Evolutionary conservation across 495 filamentous ascomycete genomes (phyloP), one percentile per base, ranked within the genome.

Genomic region (Aspergillus baeticus): DNA sequence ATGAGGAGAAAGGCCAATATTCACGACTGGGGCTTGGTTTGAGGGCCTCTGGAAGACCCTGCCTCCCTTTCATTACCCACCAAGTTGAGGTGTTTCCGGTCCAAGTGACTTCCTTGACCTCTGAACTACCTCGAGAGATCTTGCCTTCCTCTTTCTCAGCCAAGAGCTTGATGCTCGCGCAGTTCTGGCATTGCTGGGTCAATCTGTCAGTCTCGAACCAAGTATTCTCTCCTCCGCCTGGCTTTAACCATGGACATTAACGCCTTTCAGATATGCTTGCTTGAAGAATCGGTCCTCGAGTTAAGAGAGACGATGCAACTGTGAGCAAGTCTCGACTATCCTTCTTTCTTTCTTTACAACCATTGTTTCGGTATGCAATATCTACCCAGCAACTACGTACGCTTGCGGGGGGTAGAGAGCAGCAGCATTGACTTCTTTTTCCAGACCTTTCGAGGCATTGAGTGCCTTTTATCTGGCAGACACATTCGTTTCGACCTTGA

Each of bases 401-500:
- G 3, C 15, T 17, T 22, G 35, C 4, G 42, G 21, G 1, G 10
- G 6, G 14, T 17, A 1, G 31, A 20, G 31, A 10, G n/a, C n/a
- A 35, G 10, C 39, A 43, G 21, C 42, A 17, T 54, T 52, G 33
- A 51, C 47, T 8, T n/a, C 10, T 22, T n/a, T 54, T 17, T 45
- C 15, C 21, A 36, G 38, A 20, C 33, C 54, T 61, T 54, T 53
- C 68, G 63, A 63, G 72, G 69, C 68, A 72, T 74, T 75, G 72
- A 75, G 54, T 72, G 70, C 65, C 67, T 33, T 64, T 63, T 59
- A 63, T 65, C 60, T 33, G 71, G 37, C 37, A 57, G 46, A 21
- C 42, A 65, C 50, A 34, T 58, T 60, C 60, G 57, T 45, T 51
- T 58, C 52, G 38, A 49, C 35, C 45, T 58, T 62, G 60, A 60